Percentiles rank a stretch among this genome's conserved stretches.
Evolutionary conservation across 495 filamentous ascomycete genomes (phyloP).

Genomic region (Bacidia rubella): DNA sequence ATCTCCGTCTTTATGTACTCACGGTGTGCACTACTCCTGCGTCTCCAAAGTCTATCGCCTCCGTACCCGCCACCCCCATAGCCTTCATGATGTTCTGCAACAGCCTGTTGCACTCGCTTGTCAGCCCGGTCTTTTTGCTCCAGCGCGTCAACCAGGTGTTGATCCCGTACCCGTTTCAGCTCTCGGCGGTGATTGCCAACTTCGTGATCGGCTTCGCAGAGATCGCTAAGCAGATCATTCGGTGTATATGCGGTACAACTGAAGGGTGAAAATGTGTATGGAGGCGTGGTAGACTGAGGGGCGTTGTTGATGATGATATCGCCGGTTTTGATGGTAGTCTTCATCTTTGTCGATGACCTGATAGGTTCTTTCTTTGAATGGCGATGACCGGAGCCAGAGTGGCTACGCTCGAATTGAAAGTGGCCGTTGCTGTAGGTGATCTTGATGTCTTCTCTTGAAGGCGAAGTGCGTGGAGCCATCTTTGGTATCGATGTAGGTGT

Average conservation of each 20-base stretch:
- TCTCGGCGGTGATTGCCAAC: not conserved
- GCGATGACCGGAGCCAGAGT: not conserved
- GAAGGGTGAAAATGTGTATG: not conserved
- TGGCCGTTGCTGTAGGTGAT: not conserved
- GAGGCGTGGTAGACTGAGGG: not conserved
- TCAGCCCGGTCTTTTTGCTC: not conserved
- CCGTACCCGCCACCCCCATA: too few relatives aligned
- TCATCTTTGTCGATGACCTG: too few relatives aligned
- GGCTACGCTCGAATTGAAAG: not conserved
- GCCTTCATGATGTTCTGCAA: too few relatives aligned
- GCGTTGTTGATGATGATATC: not conserved
- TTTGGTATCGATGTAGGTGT: not conserved
- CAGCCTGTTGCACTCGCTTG: too few relatives aligned
- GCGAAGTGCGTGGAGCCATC: not conserved
- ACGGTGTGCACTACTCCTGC: too few relatives aligned
- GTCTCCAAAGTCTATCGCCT: too few relatives aligned
- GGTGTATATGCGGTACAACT: not conserved
- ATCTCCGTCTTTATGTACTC: too few relatives aligned
- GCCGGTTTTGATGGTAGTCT: too few relatives aligned
- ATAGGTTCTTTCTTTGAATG: too few relatives aligned
- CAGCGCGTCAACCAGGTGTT: not conserved
- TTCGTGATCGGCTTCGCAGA: not conserved
- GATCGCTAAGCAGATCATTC: not conserved
- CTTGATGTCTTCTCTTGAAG: not conserved
- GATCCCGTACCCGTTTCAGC: not conserved